Evolutionary conservation across 345 rosid genomes (phyloP).

Genomic region (Euphorbia tirucalli): DNA sequence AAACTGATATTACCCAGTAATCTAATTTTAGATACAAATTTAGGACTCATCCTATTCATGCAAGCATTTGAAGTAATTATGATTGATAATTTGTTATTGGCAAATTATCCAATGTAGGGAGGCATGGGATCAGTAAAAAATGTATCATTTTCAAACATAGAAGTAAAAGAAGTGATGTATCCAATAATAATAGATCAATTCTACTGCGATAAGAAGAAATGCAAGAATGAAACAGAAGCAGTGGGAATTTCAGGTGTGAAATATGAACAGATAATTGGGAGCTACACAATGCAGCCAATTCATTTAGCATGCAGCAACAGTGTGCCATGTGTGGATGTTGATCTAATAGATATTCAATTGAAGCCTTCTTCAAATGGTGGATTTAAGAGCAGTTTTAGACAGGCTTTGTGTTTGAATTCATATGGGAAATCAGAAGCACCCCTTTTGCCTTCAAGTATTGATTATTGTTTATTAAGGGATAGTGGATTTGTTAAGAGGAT

Average conservation of each 20-base stretch:
- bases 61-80: not conserved
- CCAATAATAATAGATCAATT: conserved; percentile 83
- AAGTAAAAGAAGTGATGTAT: conserved; percentile 61
- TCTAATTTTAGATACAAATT: too few relatives aligned
- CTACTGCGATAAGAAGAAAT: conserved; percentile 70
- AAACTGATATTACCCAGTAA: too few relatives aligned
- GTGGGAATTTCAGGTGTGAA: conserved; percentile 65
- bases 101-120: conserved; percentile 39
- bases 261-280: conserved; percentile 62
- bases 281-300: conserved; percentile 60
- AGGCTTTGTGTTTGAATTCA: conserved; percentile 76
- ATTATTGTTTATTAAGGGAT: conserved; percentile 59
- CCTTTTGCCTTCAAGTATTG: conserved; percentile 74
- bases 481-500: conserved; percentile 37
- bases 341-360: conserved; percentile 56
- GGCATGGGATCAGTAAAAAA: conserved; percentile 76
- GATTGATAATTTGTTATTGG: not conserved
- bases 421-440: conserved; percentile 75
- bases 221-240: conserved; percentile 74
- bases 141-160: conserved; percentile 65
- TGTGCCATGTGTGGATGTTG: conserved; percentile 71
- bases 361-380: conserved; percentile 36
- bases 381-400: conserved; percentile 27
- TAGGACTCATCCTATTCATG: not conserved
- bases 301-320: conserved; percentile 69